Evolutionary conservation across 768 basidiomycete genomes (phyloP).

Genomic region (Tylopilus subfusipes): DNA sequence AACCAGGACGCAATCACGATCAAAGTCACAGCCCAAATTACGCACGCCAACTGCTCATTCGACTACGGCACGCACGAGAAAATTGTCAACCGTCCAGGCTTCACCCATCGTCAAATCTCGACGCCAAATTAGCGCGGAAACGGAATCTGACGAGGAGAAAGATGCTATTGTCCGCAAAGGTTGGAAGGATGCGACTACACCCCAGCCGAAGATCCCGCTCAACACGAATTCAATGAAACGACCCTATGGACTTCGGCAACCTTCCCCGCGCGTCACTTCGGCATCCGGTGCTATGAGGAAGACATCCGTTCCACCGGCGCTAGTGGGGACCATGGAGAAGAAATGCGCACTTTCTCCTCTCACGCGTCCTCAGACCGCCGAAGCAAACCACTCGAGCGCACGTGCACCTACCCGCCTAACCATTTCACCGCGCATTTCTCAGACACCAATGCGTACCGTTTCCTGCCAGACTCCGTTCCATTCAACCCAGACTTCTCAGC

Average conservation of each 20-base stretch:
- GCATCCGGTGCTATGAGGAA: not conserved
- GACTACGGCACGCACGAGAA: conserved; percentile 15
- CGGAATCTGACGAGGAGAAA: not conserved
- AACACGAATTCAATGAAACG: conserved; percentile 20
- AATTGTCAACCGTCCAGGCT: conserved; percentile 30
- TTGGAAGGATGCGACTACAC: not conserved
- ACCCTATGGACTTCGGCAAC: conserved; percentile 22
- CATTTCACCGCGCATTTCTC: not conserved
- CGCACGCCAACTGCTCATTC: conserved; percentile 6
- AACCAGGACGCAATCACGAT: conserved; percentile 23
- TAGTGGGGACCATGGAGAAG: conserved; percentile 1
- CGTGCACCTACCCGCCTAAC: not conserved
- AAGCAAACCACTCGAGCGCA: conserved; percentile 13
- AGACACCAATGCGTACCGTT: conserved; percentile 17
- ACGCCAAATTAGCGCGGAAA: conserved; percentile 11
- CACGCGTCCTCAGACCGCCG: not conserved
- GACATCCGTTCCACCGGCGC: conserved; percentile 1
- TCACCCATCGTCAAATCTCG: conserved; percentile 23
- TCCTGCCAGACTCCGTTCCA: conserved; percentile 18
- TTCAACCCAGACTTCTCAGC: conserved; percentile 18
- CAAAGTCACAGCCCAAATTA: conserved; percentile 37
- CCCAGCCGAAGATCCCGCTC: conserved; percentile 13
- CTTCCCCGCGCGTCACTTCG: conserved; percentile 13
- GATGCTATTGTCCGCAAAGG: not conserved
- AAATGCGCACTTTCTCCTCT: conserved; percentile 1